Percentiles rank a stretch among this genome's conserved stretches.
phyloP scores from a whole-genome alignment of 352 stramenopile species.

The Pythium dissotocum region DNA sequence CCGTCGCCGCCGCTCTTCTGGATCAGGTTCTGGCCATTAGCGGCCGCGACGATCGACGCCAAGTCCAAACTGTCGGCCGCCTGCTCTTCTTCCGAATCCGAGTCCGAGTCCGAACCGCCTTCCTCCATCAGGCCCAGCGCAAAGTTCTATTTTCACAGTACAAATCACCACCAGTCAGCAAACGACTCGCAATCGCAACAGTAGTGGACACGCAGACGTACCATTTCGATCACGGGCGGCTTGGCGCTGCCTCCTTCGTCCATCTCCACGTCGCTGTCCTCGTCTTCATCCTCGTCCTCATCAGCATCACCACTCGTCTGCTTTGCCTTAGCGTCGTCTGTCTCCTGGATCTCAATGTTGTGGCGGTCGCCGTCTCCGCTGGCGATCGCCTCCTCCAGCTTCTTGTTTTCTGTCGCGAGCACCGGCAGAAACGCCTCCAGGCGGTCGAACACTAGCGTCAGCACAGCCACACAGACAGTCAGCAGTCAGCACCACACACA shows the following conservation, averaged over 20 bases:
- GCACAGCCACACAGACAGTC: background rate
- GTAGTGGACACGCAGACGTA: conserved; percentile 27
- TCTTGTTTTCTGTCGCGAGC: conserved; percentile 78
- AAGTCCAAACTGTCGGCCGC: conserved; percentile 29
- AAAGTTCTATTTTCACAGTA: conserved; percentile 52
- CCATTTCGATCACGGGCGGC: conserved; percentile 73
- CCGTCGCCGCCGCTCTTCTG: background rate
- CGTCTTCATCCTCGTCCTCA: conserved; percentile 24
- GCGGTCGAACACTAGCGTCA: conserved; percentile 58
- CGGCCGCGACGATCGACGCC: conserved; percentile 27
- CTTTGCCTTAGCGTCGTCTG: conserved; percentile 23
- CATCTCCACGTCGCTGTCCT: conserved; percentile 14
- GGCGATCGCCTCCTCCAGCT: conserved; percentile 62
- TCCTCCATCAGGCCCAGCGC: conserved; percentile 71
- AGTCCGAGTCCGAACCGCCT: conserved; percentile 28
- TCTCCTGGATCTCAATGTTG: conserved; percentile 61
- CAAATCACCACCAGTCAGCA: background rate
- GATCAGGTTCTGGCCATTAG: background rate
- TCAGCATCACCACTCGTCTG: conserved; percentile 24
- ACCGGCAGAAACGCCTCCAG: conserved; percentile 73
- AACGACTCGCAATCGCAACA: background rate
- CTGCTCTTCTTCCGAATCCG: conserved; percentile 34
- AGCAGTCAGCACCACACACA: background rate
- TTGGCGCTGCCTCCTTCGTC: conserved; percentile 24
- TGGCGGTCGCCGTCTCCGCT: conserved; percentile 58